These are phyloP conservation scores for Boletus rubropictus DNA, from an alignment of 768 basidiomycete genomes.

Conservation along the genomic window DNA sequence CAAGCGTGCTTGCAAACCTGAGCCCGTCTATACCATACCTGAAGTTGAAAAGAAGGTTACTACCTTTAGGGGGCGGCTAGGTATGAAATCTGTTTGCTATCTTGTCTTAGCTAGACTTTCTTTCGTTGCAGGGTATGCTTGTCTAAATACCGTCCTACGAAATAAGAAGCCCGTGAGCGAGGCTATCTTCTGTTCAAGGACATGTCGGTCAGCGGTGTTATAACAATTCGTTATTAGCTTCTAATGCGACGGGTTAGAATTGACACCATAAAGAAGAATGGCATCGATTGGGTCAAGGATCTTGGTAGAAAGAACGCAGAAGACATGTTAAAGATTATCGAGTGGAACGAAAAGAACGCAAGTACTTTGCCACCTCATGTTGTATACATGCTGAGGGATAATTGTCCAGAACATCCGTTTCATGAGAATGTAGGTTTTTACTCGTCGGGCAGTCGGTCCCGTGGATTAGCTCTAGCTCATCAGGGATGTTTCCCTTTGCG, in stretches of 20 bases:
- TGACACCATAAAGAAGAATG: slow-evolving; percentile 73
- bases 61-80: slow-evolving; percentile 63
- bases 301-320: slow-evolving; percentile 69
- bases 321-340: slow-evolving; percentile 67
- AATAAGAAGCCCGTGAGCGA: slow-evolving; percentile 58
- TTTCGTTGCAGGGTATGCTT: slow-evolving; percentile 57
- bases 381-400: not conserved
- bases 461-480: slow-evolving; percentile 41
- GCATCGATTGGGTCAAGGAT: slow-evolving; percentile 76
- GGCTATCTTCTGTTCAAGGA: slow-evolving; percentile 71
- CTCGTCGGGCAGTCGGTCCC: not conserved
- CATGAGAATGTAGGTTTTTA: slow-evolving; percentile 51
- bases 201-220: slow-evolving; percentile 43
- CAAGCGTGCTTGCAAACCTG: slow-evolving; percentile 32
- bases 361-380: slow-evolving; percentile 8
- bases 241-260: slow-evolving; percentile 39
- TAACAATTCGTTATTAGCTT: not conserved
- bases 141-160: slow-evolving; percentile 79
- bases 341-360: slow-evolving; percentile 89
- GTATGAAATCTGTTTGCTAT: slow-evolving; percentile 23
- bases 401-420: slow-evolving; percentile 62
- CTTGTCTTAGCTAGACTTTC: not conserved
- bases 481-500: slow-evolving; percentile 91
- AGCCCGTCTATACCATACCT: slow-evolving; percentile 62
- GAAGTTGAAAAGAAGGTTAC: slow-evolving; percentile 63